Percentiles rank a stretch among this genome's conserved stretches.
These are phyloP conservation scores for Trichoderma orchidacearum DNA, from an alignment of 495 filamentous ascomycete genomes.

Conservation along the genomic window DNA sequence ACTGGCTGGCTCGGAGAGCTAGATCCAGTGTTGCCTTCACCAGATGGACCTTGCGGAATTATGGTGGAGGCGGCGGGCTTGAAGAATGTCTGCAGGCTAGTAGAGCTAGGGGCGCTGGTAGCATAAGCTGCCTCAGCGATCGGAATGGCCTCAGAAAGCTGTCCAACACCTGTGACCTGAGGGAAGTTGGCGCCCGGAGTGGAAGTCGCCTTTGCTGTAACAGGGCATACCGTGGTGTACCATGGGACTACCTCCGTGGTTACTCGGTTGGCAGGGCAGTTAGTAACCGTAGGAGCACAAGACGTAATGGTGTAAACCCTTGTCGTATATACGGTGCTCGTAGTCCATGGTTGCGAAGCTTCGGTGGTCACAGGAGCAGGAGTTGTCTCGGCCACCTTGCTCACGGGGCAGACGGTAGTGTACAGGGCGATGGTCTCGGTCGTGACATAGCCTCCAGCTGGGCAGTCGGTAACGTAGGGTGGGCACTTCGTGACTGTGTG, in stretches of 20 bases:
- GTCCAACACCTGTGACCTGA: background rate
- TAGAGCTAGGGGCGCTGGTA: background rate
- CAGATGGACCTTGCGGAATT: background rate
- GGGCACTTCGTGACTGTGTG: constrained; percentile 46
- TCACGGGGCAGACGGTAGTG: constrained; percentile 17
- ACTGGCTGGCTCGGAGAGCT: background rate
- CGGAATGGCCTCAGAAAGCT: background rate
- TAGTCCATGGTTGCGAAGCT: constrained; percentile 23
- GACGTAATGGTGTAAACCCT: constrained; percentile 39
- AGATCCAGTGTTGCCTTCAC: background rate
- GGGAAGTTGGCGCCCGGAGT: background rate
- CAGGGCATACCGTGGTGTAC: constrained; percentile 31
- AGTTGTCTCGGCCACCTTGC: background rate
- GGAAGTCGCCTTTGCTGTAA: constrained; percentile 14
- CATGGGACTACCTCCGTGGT: constrained; percentile 24
- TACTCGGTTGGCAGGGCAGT: constrained; percentile 34
- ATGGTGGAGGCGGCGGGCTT: background rate
- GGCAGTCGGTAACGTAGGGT: constrained; percentile 43
- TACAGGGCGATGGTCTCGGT: constrained; percentile 12
- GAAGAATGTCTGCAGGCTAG: background rate
- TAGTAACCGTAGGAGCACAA: constrained; percentile 39
- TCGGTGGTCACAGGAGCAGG: constrained; percentile 26
- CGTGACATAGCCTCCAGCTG: constrained; percentile 1
- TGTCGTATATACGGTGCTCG: constrained; percentile 40
- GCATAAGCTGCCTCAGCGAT: background rate